Evolutionary conservation across 2,329 filamentous ascomycete genomes (phyloP), one percentile per base, ranked within the genome.

Genomic region (Metarhizium humberi): DNA sequence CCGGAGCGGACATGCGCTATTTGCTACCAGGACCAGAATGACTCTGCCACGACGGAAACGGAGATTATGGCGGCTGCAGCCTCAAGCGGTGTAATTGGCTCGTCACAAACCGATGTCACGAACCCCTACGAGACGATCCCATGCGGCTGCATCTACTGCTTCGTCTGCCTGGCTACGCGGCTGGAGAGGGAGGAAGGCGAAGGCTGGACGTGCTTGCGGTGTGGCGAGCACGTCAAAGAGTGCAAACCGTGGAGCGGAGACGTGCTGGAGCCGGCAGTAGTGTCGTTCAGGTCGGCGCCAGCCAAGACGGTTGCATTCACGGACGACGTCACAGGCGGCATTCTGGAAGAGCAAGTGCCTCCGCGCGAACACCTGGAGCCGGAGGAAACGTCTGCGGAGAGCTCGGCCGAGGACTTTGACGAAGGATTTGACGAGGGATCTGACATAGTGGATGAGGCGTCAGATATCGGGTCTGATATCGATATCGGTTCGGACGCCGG

Each of bases 1-100:
- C 94, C 94, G 0, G 92, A 97, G 71, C 78, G 92, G 57, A 97
- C 92, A 0, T 99, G 94, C 69, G 92, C 92, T 51, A 96, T 99
- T 60, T 99, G 94, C 74, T 97, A 97, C 69, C 85, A 92, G 64
- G 92, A 96, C 63, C 90, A 95, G 69, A 96, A 95, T 67, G 80
- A 88, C 10, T 73, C 74, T 2, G 78, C 85, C 1, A 80, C 82
- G 1, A 84, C 83, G 2, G 91, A 95, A 71, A 85, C 80, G 49
- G 90, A 95, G 61, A 75, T 92, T 3, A 75, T 96, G 61, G 84
- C 87, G 1, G 82, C 84, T 1, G 81, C 85, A 2, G 79, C 83
- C 11, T 84, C 85, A 4, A 85, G 85, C 57, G 91, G 92, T 14
- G 87, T 96, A 11, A 79, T 95, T 46, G 92, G 92, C 18, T 95